Conservation (phyloP, 768 basidiomycete species). For the Rhizopogon roseolus region DNA sequence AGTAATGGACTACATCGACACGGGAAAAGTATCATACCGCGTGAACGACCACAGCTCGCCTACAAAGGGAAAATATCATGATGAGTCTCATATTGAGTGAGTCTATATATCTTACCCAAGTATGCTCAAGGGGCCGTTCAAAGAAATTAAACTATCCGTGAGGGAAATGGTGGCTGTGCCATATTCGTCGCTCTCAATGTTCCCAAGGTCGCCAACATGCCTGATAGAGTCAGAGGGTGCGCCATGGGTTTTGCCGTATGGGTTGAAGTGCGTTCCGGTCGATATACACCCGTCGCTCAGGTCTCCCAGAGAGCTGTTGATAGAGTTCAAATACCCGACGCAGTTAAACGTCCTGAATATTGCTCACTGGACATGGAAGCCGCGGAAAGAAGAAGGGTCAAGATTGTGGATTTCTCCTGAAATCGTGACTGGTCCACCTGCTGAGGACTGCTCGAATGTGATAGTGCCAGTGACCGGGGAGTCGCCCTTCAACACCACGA, state of each 20-base stretch:
- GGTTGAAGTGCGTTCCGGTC: constrained; percentile 78
- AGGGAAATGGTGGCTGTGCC: constrained; percentile 59
- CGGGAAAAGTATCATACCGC: constrained; percentile 33
- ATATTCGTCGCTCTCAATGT: constrained; percentile 54
- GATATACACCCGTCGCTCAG: constrained; percentile 60
- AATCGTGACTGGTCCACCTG: constrained; percentile 50
- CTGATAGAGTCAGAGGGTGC: constrained; percentile 48
- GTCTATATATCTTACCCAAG: constrained; percentile 47
- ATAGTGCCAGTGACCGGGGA: constrained; percentile 60
- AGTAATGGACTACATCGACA: constrained; percentile 4
- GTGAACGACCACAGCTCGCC: constrained; percentile 74
- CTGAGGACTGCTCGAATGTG: constrained; percentile 53
- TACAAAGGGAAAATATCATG: constrained; percentile 16
- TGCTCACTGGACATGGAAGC: constrained; percentile 80
- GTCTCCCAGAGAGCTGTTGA: constrained; percentile 47
- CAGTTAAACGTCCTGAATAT: not conserved
- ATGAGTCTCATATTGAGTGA: constrained; percentile 1
- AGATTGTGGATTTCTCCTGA: constrained; percentile 60
- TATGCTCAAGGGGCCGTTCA: constrained; percentile 65
- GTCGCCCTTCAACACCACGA: constrained; percentile 58
- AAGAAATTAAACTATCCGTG: constrained; percentile 54
- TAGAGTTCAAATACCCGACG: constrained; percentile 15
- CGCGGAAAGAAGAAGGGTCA: constrained; percentile 51
- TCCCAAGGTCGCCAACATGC: constrained; percentile 77
- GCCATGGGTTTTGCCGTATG: constrained; percentile 60